Evolutionary conservation across 208 protist species (phyloP).

Genomic region (Entamoeba histolytica): DNA sequence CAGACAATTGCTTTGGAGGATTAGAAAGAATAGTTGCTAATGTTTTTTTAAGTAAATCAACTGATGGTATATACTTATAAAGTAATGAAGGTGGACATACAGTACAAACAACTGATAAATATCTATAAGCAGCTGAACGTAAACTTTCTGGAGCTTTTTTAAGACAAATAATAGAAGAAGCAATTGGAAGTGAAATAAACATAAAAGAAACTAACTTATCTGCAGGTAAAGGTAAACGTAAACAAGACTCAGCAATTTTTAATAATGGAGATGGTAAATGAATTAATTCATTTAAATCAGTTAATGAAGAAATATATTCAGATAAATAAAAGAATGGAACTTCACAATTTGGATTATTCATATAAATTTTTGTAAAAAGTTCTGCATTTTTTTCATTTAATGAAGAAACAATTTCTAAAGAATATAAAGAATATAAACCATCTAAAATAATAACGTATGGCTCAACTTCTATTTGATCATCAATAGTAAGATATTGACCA

Average conservation of each 20-base stretch:
- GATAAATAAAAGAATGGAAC: background rate
- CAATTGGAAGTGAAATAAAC: background rate
- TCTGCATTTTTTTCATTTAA: background rate
- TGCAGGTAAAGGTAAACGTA: background rate
- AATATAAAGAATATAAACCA: background rate
- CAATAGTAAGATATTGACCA: background rate
- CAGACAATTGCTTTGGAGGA: background rate
- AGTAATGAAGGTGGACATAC: background rate
- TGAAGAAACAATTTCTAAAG: background rate
- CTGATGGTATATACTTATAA: background rate
- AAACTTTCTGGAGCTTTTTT: background rate
- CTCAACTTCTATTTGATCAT: background rate
- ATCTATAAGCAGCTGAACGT: background rate
- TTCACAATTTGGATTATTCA: background rate
- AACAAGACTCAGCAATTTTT: background rate
- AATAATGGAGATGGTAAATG: background rate
- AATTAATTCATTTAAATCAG: background rate
- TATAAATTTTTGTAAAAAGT: background rate
- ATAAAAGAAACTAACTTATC: background rate
- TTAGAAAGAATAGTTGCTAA: background rate
- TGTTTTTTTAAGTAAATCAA: background rate
- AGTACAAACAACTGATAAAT: background rate
- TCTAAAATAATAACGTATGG: background rate
- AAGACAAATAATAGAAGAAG: background rate
- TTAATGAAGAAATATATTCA: background rate